These are phyloP conservation scores for Colletotrichum sp. DNA, from an alignment of 2,329 filamentous ascomycete species.

Conservation along the genomic window DNA sequence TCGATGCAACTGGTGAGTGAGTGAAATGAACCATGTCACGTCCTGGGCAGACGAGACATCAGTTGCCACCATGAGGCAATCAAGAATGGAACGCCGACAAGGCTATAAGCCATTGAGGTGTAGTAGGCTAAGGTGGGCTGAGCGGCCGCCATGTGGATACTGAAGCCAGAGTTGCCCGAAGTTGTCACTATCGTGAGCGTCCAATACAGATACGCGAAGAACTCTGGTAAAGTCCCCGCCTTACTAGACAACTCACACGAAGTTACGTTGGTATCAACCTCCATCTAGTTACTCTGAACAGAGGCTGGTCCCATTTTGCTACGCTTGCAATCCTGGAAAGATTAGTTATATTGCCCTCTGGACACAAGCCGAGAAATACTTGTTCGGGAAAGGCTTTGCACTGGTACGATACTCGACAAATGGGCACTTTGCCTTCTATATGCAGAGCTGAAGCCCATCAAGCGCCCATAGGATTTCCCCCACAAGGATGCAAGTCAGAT, in stretches of 20 bases:
- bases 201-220: not conserved
- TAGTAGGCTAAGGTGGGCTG: not conserved
- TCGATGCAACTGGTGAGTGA: not conserved
- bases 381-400: not conserved
- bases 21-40: not conserved
- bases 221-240: not conserved
- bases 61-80: not conserved
- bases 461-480: not conserved
- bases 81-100: not conserved
- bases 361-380: not conserved
- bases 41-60: not conserved
- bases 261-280: not conserved
- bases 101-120: not conserved
- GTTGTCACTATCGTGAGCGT: not conserved
- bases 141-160: not conserved
- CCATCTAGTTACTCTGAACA: not conserved
- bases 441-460: not conserved
- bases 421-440: not conserved
- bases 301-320: not conserved
- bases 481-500: not conserved
- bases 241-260: not conserved
- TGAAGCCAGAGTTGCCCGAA: not conserved
- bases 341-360: not conserved
- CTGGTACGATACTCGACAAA: not conserved
- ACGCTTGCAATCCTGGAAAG: not conserved